Evolutionary conservation across 306 rosid genomes (phyloP), one percentile per base, ranked within the genome.

Genomic region (Gynostemma pentaphyllum): DNA sequence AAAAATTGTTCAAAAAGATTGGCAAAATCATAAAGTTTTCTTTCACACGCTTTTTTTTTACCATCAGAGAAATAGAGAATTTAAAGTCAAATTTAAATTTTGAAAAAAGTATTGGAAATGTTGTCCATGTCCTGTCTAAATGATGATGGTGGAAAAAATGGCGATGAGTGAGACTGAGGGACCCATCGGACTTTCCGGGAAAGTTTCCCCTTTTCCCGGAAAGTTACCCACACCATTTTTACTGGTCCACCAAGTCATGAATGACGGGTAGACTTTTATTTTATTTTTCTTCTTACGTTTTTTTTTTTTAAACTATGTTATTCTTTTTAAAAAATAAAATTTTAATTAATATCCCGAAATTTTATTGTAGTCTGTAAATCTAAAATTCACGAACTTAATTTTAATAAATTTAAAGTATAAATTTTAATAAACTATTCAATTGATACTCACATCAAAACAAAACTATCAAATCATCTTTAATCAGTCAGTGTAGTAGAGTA

Each of bases 141-240:
- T 51, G 19, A 51, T 51, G 57, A 51, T 26, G 18, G 36, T 12
- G 34, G 59, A n/a, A 26, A n/a, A 24, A 50, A 24, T 22, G 27
- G 29, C 47, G 75, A 70, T 66, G 80, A 78, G 69, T 45, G 81
- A 78, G 82, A 80, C 78, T 52, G 71, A 75, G 56, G 75, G 67
- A 46, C 76, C 75, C 24, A 64, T 66, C 75, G 81, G 67, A 56
- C 77, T 74, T 87, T 85, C 95, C 79, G 28, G 85, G 85, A 90
- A 86, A 84, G 87, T 74, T 73, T 48, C 75, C 70, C 65, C 80
- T 85, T 81, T 80, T 60, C 74, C 64, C 32, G 76, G 83, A 78
- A 89, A 77, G 85, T 78, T 79, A 47, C 67, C 9, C 67, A 79
- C 83, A 77, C 70, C 23, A 83, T 64, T 70, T 77, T 78, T 34